Evolutionary conservation across 2,329 filamentous ascomycete genomes (phyloP), one percentile per base, ranked within the genome.

Genomic region (Tolypocladium tropicale): DNA sequence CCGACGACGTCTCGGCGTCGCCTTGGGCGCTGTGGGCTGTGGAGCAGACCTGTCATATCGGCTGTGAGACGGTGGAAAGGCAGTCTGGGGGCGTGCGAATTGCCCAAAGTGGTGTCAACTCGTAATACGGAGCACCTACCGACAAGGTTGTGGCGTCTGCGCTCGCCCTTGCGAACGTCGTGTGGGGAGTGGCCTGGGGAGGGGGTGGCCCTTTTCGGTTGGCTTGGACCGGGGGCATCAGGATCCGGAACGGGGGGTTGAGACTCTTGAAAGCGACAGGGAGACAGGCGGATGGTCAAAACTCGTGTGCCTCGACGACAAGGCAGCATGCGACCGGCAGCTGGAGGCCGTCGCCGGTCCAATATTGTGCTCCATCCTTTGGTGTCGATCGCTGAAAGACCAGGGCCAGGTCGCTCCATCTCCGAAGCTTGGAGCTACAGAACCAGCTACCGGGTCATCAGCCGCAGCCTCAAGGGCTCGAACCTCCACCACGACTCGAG

Each of bases 11-110:
- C 55, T 66, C 57, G 56, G 63, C 46, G 32, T 37, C 52, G 53
- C 49, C 25, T 55, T 58, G 60, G 60, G 56, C 59, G 58, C 56
- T 60, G 59, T 61, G 49, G 59, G 56, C 32, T 55, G 52, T 56
- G 60, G 61, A 65, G 63, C 56, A 69, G 68, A 71, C 68, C 62
- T 71, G 68, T 71, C 68, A 70, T 65, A 69, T 71, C 63, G 60
- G 58, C 60, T 64, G 62, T 67, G 62, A 68, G 62, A 67, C 67
- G 62, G 56, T 52, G 53, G 54, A 55, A 54, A 58, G 46, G 59
- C 59, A 61, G 58, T 61, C 61, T 59, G 56, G 46, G 48, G 32
- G 54, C 37, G 54, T 46, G 54, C 36, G 37, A 52, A 41, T 54
- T 18, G 23, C 21, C 28, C 21, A 36, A 21, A 21, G 10, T n/a